Evolutionary conservation across 352 stramenopile genomes (phyloP), one percentile per base, ranked within the genome.

Genomic region (Phytophthora cryptogea): DNA sequence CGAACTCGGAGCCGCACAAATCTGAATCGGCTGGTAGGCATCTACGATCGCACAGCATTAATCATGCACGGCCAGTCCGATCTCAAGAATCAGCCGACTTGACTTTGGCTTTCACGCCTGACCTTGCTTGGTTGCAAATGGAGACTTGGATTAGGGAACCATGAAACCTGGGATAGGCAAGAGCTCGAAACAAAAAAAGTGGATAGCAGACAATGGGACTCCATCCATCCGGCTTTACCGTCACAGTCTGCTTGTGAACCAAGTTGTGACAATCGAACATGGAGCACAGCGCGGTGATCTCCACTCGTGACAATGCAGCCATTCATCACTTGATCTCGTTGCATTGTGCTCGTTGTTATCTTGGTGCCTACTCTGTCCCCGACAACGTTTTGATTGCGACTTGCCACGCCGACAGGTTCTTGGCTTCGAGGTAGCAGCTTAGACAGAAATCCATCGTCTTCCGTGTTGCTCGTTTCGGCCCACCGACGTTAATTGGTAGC

Each of bases 381-480:
- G 40, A 51, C 20, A 74, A 40, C n/a, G 47, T 11, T 54, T 66
- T 61, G 8, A 70, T 62, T 2, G 68, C 70, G 5, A 86, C 74
- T 40, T 81, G 62, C 63, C 75, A 76, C 28, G 73, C 68, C 14
- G 68, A 69, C 10, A 74, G 14, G 4, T 63, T 58, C 27, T 75
- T 80, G 47, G 73, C 68, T 50, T 80, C 54, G 5, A 87, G 40
- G 9, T 83, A 71, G 64, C 80, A 90, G 23, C 46, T 57, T 23
- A 79, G 44, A 48, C 80, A 88, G 47, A 87, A 90, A 33, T 70
- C 52, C 27, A 86, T 46, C 20, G 49, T 14, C 16, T 71, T 72
- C 32, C 64, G 63, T 6, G 66, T 62, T 27, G 59, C 23, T 3
- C 78, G 14, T 14, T 52, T 54, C 5, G 36, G 26, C 5, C 52